Evolutionary conservation across 108 stramenopile genomes (phyloP), one percentile per base, ranked within the genome.

Genomic region (Cyclotella sp.): DNA sequence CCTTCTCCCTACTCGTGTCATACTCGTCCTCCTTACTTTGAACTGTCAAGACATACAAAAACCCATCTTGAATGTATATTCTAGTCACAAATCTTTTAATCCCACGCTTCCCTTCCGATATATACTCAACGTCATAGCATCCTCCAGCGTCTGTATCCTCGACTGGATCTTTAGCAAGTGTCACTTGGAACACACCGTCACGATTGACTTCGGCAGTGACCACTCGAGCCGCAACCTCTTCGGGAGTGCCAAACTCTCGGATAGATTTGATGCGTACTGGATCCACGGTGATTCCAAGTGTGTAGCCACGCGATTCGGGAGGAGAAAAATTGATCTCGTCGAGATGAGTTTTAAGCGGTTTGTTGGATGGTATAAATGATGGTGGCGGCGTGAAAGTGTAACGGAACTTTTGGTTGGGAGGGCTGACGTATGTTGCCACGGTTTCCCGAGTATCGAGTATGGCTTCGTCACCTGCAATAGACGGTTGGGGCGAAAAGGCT

Each of bases 201-300:
- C 93, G 81, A 76, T 91, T 94, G 15, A 94, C 77, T 84, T 94
- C 93, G 13, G 93, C 91, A 27, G 87, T 88, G 9, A 94, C 93
- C 1, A 94, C 91, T 21, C 88, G 75, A 30, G 93, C 93, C 9
- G 93, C 93, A 13, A 94, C 91, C 78, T 92, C 87, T 68, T 87
- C 85, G 30, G 93, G 91, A 40, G 91, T 88, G 12, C 93, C 93
- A 87, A 94, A 94, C 71, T 91, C 29, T 63, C 52, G 26, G 27
- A 94, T 71, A 12, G 77, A 78, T 0, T 77, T 47, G 68, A 94
- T 92, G 0, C 91, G 82, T 7, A 94, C 91, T 16, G 93, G 93
- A 82, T 94, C 93, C 22, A 94, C 87, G 0, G 93, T 94, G 39
- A 94, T 77, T 0, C 93, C 93, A 68, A 84, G 76, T 45, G 87